These are phyloP conservation scores for Plasmodium yoelii DNA, from an alignment of 169 alveolate genomes.

Conservation along the genomic window DNA sequence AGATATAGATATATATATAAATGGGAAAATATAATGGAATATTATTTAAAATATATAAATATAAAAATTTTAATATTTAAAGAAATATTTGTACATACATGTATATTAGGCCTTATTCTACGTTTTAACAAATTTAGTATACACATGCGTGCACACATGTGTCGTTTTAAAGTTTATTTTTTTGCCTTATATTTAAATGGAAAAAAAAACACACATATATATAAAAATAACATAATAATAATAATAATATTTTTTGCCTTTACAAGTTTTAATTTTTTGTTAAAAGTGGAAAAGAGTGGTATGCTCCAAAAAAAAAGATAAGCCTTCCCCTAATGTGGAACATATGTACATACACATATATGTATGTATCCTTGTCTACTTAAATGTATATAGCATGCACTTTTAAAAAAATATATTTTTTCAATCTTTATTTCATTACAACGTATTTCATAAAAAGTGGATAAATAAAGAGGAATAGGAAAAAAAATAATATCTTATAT, in stretches of 20 bases:
- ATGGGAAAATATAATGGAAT: too few species aligned
- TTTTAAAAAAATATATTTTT: not conserved
- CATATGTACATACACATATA: not conserved
- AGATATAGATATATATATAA: too few species aligned
- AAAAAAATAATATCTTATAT: not conserved
- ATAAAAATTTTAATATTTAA: not conserved
- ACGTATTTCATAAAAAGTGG: not conserved
- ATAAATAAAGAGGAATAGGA: conserved; percentile 9
- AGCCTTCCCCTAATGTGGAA: not conserved
- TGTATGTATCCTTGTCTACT: conserved; percentile 2
- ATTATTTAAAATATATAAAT: too few species aligned
- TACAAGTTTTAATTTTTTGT: not conserved
- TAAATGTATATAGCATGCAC: not conserved
- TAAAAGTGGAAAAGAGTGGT: conserved; percentile 7
- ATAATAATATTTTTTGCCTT: too few species aligned
- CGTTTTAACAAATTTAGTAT: not conserved
- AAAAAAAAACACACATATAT: not conserved
- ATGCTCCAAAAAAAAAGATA: not conserved
- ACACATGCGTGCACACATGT: conserved; percentile 4
- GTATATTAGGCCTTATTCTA: not conserved
- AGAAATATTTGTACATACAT: not conserved
- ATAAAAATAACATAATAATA: not conserved
- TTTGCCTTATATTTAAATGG: not conserved
- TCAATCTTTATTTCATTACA: not conserved
- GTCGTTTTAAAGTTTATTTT: not conserved